These are phyloP conservation scores for Chrysoporthe cubensis DNA, from an alignment of 2,329 filamentous ascomycete species.

Conservation along the genomic window DNA sequence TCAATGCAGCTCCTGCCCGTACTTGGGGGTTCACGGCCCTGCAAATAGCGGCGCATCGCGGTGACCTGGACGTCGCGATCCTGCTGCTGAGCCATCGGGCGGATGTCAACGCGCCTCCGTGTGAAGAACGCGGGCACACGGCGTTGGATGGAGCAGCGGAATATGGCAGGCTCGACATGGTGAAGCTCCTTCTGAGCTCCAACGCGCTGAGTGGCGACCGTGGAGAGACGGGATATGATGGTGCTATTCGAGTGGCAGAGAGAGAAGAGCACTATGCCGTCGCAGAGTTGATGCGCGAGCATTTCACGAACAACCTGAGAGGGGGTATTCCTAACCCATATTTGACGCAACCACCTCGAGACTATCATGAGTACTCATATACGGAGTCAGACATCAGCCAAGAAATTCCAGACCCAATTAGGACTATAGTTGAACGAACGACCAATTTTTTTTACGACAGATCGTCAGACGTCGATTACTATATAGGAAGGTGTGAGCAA, in stretches of 20 bases:
- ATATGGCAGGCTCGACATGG: neutral
- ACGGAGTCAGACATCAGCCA: neutral
- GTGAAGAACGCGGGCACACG: neutral
- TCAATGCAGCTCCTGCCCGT: neutral
- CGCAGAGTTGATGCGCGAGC: neutral
- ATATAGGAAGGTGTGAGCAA: neutral
- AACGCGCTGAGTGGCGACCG: neutral
- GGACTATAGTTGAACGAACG: too few relatives aligned
- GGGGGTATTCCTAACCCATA: neutral
- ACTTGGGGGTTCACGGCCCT: neutral
- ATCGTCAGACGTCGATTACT: too few relatives aligned
- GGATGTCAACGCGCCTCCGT: neutral
- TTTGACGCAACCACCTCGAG: neutral
- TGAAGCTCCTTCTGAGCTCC: neutral
- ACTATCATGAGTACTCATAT: neutral
- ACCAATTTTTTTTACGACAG: too few relatives aligned
- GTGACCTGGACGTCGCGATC: neutral
- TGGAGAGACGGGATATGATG: neutral
- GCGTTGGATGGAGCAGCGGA: neutral
- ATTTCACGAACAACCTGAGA: neutral
- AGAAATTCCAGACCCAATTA: neutral
- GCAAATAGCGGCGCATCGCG: neutral
- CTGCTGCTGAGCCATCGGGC: neutral
- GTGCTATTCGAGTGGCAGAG: neutral
- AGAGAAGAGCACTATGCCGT: rapidly evolving